A percentile compares a stretch with the other conserved stretches of the same genome.
phyloP scores from a whole-genome alignment of 306 rosid species.

The Luffa aegyptiaca region DNA sequence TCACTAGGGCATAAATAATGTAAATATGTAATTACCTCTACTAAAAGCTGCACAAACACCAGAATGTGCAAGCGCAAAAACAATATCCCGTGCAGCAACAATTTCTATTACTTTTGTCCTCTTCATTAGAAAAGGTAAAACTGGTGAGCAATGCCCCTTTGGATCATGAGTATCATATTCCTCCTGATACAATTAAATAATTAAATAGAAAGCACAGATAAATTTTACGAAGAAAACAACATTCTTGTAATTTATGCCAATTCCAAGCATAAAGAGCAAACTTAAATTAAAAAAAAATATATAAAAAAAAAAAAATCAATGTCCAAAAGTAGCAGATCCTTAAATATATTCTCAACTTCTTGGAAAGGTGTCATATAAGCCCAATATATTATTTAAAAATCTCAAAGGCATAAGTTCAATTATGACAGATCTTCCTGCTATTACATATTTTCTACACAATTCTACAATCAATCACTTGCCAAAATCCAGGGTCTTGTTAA shows the following conservation, averaged over 20 bases:
- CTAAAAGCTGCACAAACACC: slow-evolving; percentile 92
- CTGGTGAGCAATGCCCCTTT: slow-evolving; percentile 43
- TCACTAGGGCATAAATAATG: background rate
- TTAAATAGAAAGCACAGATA: background rate
- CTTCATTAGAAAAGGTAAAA: slow-evolving; percentile 66
- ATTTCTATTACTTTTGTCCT: slow-evolving; percentile 71
- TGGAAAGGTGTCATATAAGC: background rate
- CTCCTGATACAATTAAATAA: slow-evolving; percentile 20
- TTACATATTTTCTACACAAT: background rate
- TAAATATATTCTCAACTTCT: background rate
- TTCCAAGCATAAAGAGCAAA: background rate
- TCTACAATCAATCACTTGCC: background rate
- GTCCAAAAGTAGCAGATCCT: background rate
- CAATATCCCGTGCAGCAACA: slow-evolving; percentile 70
- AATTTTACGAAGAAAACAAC: background rate
- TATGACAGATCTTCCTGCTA: background rate
- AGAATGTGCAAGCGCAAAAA: slow-evolving; percentile 80
- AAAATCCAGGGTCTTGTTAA: background rate
- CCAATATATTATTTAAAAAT: background rate
- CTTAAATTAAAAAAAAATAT: too few species aligned
- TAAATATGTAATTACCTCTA: slow-evolving; percentile 38
- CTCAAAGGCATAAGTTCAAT: background rate
- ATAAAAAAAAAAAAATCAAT: background rate
- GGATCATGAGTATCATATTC: slow-evolving; percentile 80
- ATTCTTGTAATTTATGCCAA: background rate